Percentiles rank a stretch among this genome's conserved stretches.
Evolutionary conservation across 192 early-diverging fungal genomes (phyloP).

Genomic region (Dissophora globulifera): DNA sequence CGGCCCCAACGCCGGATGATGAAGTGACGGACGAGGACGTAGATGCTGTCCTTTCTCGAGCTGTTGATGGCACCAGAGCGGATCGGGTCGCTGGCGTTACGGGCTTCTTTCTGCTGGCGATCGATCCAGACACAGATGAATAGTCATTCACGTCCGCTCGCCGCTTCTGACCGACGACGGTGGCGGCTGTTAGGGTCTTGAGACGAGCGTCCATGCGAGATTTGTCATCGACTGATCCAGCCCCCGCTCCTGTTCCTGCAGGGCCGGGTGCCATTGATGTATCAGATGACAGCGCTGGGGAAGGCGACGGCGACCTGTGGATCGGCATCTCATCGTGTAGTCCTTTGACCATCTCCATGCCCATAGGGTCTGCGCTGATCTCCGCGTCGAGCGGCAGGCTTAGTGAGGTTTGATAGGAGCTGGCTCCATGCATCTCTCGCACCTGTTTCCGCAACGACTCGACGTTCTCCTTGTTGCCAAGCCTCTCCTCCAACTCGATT

Average conservation of each 20-base stretch:
- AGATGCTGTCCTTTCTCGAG: background rate
- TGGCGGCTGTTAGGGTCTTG: background rate
- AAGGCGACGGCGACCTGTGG: constrained; percentile 13
- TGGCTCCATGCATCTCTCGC: constrained; percentile 39
- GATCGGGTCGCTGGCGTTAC: background rate
- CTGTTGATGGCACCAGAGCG: no score
- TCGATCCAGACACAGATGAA: background rate
- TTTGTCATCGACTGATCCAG: background rate
- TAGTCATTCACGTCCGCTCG: constrained; percentile 20
- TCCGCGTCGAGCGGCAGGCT: constrained; percentile 1
- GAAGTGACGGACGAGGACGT: constrained; percentile 8
- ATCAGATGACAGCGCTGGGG: constrained; percentile 28
- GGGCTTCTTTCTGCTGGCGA: constrained; percentile 19
- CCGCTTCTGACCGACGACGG: constrained; percentile 21
- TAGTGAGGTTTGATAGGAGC: constrained; percentile 13
- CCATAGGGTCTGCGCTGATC: no score
- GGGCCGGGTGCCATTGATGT: background rate
- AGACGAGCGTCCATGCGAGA: no score
- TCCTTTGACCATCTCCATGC: constrained; percentile 31
- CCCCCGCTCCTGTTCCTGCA: background rate
- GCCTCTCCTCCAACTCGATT: constrained; percentile 43
- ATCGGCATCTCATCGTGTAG: constrained; percentile 21
- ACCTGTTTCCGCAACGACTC: constrained; percentile 47
- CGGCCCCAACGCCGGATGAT: background rate
- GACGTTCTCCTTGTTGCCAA: constrained; percentile 54